Base-by-base conservation (phyloP, 345 rosid species). In the Cardamine resedifolia region DNA sequence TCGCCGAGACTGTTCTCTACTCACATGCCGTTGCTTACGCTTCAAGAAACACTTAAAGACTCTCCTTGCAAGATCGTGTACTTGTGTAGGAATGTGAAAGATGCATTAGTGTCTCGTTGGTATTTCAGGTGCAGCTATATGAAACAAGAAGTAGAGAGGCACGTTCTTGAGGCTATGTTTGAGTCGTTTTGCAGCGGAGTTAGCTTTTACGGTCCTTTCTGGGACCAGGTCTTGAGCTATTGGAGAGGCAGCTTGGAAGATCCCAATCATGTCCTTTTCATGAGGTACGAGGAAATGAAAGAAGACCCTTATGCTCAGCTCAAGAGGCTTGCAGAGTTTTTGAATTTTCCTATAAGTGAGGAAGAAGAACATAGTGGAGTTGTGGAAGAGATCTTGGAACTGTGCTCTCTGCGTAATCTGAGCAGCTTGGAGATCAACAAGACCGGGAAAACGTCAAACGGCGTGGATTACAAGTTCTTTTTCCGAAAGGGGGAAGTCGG, bases 141-240 rank as follows among this genome's bases (percentile, higher is more conserved):
- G 3, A 12, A 23, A 1, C 5, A 36, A 58, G 72, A 6, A 70
- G 23, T 26, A 26, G 34, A 52, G 10, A 52, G 10, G 28, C 30
- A 7, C 34, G 30, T 15, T 4, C 59, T 87, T 6, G 82, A 77
- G 47, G 79, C 77, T 5, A 10, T 74, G 24, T 82, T 83, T 2
- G 79, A 83, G 8, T 77, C 70, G 36, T 85, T 82, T 2, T 70
- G 78, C 47, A 67, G 69, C 10, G 89, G 89, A 2, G 78, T 70
- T 72, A 38, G 64, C 19, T 14, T 63, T 30, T 77, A 7, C 2
- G 89, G 91, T 5, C 85, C 89, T 0, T 81, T 67, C 15, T 87
- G 89, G 87, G 91, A 85, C 8, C 88, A 85, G 6, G 79, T 80
- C 2, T 58, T 83, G 38, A 74, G 75, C 8, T 87, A 81, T 11